Evolutionary conservation across 495 filamentous ascomycete species (phyloP).

Genomic region (Aspergillus heteromorphus): DNA sequence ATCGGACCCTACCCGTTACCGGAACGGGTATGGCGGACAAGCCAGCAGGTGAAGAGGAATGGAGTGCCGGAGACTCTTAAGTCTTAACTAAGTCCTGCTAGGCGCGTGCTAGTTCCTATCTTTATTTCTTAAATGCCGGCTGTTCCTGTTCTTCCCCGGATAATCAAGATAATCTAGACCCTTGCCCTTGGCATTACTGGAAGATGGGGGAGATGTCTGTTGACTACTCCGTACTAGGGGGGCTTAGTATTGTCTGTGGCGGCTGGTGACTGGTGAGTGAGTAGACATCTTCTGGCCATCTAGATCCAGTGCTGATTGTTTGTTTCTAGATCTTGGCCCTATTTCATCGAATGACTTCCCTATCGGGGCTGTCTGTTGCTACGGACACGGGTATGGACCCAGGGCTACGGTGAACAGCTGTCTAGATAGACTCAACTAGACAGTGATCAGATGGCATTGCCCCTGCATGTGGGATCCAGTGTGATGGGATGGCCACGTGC

Average conservation of each 20-base stretch:
- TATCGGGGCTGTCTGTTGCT: too few relatives aligned
- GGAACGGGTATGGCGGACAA: not conserved
- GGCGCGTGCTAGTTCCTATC: not conserved
- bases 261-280: not conserved
- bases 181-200: not conserved
- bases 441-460: too few relatives aligned
- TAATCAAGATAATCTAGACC: too few relatives aligned
- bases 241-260: not conserved
- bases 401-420: too few relatives aligned
- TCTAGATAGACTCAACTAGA: too few relatives aligned
- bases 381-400: too few relatives aligned
- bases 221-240: not conserved
- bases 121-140: not conserved
- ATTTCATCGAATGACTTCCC: not conserved
- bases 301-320: not conserved
- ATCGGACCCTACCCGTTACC: not conserved
- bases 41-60: not conserved
- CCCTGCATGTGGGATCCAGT: not conserved
- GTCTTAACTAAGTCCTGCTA: not conserved
- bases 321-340: not conserved
- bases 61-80: not conserved
- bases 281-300: not conserved
- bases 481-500: not conserved
- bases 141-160: not conserved
- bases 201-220: too few relatives aligned